A percentile compares a stretch with the other conserved stretches of the same genome.
Evolutionary conservation across 176 grass and related monocot genomes (phyloP).

Genomic region (Lolium rigidum): DNA sequence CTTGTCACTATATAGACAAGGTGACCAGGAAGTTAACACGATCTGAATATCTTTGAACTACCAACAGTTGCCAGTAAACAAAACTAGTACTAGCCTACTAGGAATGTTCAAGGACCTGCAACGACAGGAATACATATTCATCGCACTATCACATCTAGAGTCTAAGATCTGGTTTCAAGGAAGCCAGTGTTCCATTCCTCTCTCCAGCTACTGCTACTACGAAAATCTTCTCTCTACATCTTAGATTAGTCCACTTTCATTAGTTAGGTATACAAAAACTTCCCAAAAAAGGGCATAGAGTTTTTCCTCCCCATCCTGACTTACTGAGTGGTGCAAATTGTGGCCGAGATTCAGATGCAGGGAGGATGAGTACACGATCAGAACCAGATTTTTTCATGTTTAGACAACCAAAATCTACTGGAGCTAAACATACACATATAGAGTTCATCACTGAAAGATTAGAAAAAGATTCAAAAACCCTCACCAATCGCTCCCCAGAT

Average conservation of each 20-base stretch:
- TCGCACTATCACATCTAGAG: slow-evolving; percentile 15
- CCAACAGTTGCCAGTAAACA: slow-evolving; percentile 8
- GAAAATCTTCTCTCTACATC: slow-evolving; percentile 30
- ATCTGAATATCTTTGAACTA: background rate
- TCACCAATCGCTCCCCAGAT: slow-evolving; percentile 41
- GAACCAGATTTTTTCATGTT: background rate
- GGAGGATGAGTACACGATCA: slow-evolving; percentile 27
- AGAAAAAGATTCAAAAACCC: background rate
- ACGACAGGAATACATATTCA: slow-evolving; percentile 31
- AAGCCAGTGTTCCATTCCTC: slow-evolving; percentile 20
- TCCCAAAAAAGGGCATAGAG: slow-evolving; percentile 9
- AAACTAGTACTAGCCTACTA: background rate
- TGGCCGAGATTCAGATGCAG: slow-evolving; percentile 71
- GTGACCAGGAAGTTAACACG: background rate
- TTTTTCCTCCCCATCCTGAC: background rate
- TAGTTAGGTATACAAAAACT: slow-evolving; percentile 2
- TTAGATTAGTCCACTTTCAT: background rate
- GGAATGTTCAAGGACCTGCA: slow-evolving; percentile 35
- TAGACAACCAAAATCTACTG: background rate
- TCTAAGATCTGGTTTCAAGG: background rate
- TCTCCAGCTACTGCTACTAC: background rate
- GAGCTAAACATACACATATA: background rate
- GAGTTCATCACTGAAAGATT: background rate
- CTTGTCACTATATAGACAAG: background rate
- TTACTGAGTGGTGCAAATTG: slow-evolving; percentile 39